phyloP scores from a whole-genome alignment of 2,329 filamentous ascomycete species.

The Rugonectria rugulosa region DNA sequence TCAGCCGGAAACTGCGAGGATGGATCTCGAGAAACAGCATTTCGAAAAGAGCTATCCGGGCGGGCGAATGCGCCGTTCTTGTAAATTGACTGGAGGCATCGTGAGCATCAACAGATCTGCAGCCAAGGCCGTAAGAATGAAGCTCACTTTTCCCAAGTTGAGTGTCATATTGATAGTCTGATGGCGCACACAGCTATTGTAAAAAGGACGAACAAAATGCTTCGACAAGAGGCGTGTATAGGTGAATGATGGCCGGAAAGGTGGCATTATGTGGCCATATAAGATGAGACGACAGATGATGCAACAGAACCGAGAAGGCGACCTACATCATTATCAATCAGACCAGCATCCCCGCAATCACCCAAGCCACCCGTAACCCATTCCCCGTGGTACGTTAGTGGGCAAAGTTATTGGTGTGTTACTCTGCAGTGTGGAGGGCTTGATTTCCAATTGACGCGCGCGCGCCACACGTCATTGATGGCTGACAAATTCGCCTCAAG shows the following conservation, averaged over 20 bases:
- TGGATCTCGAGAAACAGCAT: constrained; percentile 60
- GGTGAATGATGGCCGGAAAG: no score
- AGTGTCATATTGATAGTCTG: background rate
- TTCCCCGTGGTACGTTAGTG: background rate
- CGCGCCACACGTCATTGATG: constrained; percentile 6
- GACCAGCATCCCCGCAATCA: no score
- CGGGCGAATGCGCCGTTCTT: constrained; percentile 61
- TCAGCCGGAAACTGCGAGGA: constrained; percentile 63
- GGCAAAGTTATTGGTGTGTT: background rate
- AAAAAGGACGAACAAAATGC: background rate
- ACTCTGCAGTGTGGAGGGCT: background rate
- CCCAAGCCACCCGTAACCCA: background rate
- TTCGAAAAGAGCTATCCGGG: constrained; percentile 62
- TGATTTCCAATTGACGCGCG: background rate
- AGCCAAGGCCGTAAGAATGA: no score
- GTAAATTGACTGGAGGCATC: constrained; percentile 15
- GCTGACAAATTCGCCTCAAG: constrained; percentile 6
- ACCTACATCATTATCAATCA: no score
- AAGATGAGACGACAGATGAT: no score
- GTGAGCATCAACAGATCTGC: no score
- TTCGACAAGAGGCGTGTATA: no score
- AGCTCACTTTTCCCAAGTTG: constrained; percentile 1
- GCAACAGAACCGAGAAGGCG: no score
- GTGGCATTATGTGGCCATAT: no score
- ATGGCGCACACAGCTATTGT: no score